These are phyloP conservation scores for Dactylis glomerata DNA, from an alignment of 176 grass and related monocot genomes.

Conservation along the genomic window DNA sequence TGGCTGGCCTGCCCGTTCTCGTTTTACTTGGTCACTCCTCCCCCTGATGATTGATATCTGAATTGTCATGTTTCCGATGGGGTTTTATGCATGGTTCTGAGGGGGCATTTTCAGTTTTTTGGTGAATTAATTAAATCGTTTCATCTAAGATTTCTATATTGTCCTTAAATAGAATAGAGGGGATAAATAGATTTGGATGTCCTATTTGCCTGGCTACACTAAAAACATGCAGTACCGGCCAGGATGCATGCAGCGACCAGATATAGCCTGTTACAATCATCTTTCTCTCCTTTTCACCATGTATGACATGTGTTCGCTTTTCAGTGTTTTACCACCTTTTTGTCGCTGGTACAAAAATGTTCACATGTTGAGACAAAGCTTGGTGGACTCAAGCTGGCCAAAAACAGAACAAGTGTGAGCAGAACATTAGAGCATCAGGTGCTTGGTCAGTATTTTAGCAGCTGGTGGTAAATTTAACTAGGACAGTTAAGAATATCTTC, in stretches of 20 bases:
- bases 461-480: neutral
- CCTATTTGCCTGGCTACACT: neutral
- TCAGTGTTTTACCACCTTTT: neutral
- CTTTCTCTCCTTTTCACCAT: neutral
- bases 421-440: neutral
- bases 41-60: neutral
- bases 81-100: neutral
- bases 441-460: neutral
- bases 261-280: neutral
- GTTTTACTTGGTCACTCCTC: conserved; percentile 22
- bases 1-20: neutral
- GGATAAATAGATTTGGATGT: neutral
- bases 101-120: neutral
- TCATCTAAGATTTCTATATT: neutral
- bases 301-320: neutral
- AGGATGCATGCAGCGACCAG: neutral
- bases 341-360: neutral
- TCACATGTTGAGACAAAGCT: neutral
- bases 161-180: neutral
- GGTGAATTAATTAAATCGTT: neutral
- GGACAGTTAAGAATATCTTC: neutral
- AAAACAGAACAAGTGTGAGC: neutral
- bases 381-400: neutral
- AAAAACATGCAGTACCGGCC: neutral
- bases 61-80: neutral